Conservation (phyloP, 352 stramenopile genomes). For the Nothophytophthora sp. region DNA sequence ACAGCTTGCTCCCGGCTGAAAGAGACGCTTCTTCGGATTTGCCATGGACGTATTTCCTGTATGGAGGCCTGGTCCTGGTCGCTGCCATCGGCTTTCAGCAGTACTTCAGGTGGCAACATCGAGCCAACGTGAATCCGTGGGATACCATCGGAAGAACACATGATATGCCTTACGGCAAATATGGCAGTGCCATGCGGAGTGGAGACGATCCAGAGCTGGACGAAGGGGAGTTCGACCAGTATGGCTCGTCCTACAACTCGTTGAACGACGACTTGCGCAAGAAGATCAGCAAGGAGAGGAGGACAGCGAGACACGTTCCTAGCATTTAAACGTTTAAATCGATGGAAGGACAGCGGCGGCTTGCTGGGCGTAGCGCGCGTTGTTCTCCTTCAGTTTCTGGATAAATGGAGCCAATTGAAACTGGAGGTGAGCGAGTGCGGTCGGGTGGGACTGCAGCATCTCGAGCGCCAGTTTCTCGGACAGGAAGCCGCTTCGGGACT, state of each 20-base stretch:
- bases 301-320: background rate
- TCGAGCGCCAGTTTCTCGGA: conserved; percentile 31
- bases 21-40: conserved; percentile 16
- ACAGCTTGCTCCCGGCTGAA: conserved; percentile 31
- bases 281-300: conserved; percentile 20
- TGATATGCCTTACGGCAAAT: conserved; percentile 12
- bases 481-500: conserved; percentile 34
- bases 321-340: conserved; percentile 14
- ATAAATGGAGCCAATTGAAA: conserved; percentile 53
- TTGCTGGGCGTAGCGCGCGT: conserved; percentile 43
- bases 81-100: conserved; percentile 33
- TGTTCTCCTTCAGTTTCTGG: conserved; percentile 47
- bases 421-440: conserved; percentile 40
- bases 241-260: conserved; percentile 38
- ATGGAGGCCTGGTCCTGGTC: conserved; percentile 12
- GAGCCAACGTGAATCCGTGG: conserved; percentile 18
- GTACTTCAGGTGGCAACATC: conserved; percentile 22
- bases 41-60: conserved; percentile 28
- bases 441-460: conserved; percentile 47
- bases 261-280: conserved; percentile 29
- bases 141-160: conserved; percentile 10
- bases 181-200: conserved; percentile 1
- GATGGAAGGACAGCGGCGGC: conserved; percentile 22
- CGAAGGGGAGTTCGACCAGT: conserved; percentile 21
- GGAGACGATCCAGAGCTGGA: conserved; percentile 3